Percentiles rank a stretch among this genome's conserved stretches.
Conservation (phyloP, 495 filamentous ascomycete genomes). For the Lentithecium fluviatile region DNA sequence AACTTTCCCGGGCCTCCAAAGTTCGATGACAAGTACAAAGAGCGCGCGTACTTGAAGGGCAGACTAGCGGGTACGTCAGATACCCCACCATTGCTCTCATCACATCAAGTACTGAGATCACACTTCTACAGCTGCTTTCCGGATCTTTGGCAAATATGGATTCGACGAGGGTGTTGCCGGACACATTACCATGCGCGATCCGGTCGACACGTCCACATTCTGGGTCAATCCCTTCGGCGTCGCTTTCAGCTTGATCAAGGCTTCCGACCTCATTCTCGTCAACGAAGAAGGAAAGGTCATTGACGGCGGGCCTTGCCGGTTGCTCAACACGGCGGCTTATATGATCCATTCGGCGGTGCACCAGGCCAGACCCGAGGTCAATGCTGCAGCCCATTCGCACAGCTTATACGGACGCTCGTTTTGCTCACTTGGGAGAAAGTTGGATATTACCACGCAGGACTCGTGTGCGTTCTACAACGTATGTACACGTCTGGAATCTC, state of each 20-base stretch:
- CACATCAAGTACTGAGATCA: background rate
- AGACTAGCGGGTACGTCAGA: constrained; percentile 49
- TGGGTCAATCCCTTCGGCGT: constrained; percentile 83
- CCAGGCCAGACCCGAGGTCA: constrained; percentile 66
- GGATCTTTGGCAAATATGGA: constrained; percentile 68
- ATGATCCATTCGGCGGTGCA: constrained; percentile 56
- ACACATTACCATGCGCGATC: constrained; percentile 55
- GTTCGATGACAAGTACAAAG: constrained; percentile 60
- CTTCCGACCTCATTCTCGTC: constrained; percentile 70
- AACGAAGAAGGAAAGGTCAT: constrained; percentile 64
- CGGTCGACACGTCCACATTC: constrained; percentile 65
- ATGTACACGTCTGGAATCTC: background rate
- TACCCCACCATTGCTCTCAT: too few relatives aligned
- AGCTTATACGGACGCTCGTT: constrained; percentile 70
- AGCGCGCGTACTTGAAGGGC: constrained; percentile 65
- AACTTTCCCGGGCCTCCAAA: constrained; percentile 52
- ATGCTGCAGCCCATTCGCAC: constrained; percentile 72
- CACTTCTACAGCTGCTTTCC: constrained; percentile 52
- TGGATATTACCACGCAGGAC: constrained; percentile 63
- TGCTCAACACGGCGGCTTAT: constrained; percentile 64
- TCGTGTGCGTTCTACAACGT: constrained; percentile 47
- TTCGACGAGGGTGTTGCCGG: constrained; percentile 59
- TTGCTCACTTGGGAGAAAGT: constrained; percentile 60
- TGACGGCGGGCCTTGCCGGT: constrained; percentile 60
- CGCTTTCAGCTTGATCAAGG: constrained; percentile 67